Evolutionary conservation across 371 early-diverging fungal genomes (phyloP).

Genomic region (Saksenaea vasiformis): DNA sequence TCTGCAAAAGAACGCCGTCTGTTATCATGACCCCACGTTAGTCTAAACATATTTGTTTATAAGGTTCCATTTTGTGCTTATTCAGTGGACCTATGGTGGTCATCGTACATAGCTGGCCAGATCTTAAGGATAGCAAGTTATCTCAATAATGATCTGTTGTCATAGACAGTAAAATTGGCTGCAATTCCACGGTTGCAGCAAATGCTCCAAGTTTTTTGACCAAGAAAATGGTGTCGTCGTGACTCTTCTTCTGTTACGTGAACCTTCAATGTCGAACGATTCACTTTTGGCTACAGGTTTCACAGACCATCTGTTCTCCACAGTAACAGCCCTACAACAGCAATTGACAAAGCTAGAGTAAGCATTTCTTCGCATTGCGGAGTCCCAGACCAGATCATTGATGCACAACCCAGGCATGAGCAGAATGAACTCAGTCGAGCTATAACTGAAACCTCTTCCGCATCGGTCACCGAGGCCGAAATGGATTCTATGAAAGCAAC

Average conservation of each 20-base stretch:
- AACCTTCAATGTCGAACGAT: background rate
- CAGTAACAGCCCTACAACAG: background rate
- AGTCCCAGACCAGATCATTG: background rate
- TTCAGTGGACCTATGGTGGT: too few relatives aligned
- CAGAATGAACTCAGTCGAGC: background rate
- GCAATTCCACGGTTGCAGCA: too few relatives aligned
- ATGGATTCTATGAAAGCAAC: slow-evolving; percentile 16
- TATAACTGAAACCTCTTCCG: background rate
- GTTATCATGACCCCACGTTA: too few relatives aligned
- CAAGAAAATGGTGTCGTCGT: too few relatives aligned
- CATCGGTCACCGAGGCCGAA: slow-evolving; percentile 14
- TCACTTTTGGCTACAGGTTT: background rate
- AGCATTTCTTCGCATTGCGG: background rate
- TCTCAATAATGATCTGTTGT: too few relatives aligned
- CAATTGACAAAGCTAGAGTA: background rate
- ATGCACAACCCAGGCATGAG: background rate
- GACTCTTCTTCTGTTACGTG: background rate
- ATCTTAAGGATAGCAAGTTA: too few relatives aligned
- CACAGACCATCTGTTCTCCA: background rate
- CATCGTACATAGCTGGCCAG: too few relatives aligned
- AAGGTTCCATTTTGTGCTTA: too few relatives aligned
- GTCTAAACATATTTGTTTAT: too few relatives aligned
- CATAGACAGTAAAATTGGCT: too few relatives aligned
- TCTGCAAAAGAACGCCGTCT: too few relatives aligned
- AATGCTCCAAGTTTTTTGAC: too few relatives aligned